Evolutionary conservation across 2,329 filamentous ascomycete genomes (phyloP), one percentile per base, ranked within the genome.

Genomic region (Ophiostoma quercus): DNA sequence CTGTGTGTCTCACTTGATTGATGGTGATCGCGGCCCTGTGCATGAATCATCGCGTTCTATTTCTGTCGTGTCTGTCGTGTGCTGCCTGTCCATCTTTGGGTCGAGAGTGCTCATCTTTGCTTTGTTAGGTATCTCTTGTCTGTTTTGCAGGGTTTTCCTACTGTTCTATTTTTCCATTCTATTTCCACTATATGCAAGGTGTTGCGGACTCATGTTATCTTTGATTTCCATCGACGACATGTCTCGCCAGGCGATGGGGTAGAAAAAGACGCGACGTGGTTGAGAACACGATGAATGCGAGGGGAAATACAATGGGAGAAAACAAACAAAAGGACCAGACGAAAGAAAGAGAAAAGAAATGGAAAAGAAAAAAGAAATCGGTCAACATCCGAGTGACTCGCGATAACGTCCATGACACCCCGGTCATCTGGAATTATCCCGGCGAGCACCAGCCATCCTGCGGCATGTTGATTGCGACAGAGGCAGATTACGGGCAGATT

Each of bases 101-200:
- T 57, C 22, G 9, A 22, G 51, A 3, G n/a, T 25, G n/a, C 51
- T n/a, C 25, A 14, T 57, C 22, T 57, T 57, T 57, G 9, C 16
- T 25, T 12, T 57, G 22, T 57, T 57, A 19, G 43, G 43, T 11
- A 9, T 57, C 16, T 57, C 2, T 14, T 57, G 51, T 11, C 25
- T 25, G 22, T 25, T 54, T 57, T n/a, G 7, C 19, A 47, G 43
- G 11, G 9, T 57, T 25, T 25, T 2, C 2, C n/a, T 51, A 8
- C 19, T 51, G n/a, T 22, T 57, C n/a, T 57, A 2, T 25, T 25
- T 25, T 3, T 57, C 2, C 11, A 2, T 57, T 57, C 22, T 57
- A 8, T 57, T 57, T 25, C n/a, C 11, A 57, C 51, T 25, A 57
- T 57, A 57, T 57, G 51, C 51, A 57, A 57, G 51, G 51, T 25